These are phyloP conservation scores for Colletotrichum plurivorum DNA, from an alignment of 2,329 filamentous ascomycete species.

Conservation along the genomic window DNA sequence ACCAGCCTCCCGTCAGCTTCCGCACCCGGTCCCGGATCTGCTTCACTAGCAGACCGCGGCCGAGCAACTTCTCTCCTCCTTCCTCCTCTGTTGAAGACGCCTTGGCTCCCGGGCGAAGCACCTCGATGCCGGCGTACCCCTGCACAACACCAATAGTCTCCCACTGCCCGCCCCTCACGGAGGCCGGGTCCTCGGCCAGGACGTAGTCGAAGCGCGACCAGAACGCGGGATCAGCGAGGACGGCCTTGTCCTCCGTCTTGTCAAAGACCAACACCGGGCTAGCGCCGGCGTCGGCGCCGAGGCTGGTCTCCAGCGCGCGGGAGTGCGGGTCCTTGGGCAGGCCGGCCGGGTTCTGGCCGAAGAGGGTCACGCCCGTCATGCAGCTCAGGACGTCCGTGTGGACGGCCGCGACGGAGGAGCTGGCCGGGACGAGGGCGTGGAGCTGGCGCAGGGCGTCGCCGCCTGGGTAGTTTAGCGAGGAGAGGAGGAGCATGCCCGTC, in stretches of 20 bases:
- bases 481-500: constrained; percentile 79
- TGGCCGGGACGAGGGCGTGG: constrained; percentile 52
- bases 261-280: constrained; percentile 62
- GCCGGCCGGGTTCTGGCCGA: constrained; percentile 65
- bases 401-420: constrained; percentile 56
- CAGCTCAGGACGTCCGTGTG: constrained; percentile 76
- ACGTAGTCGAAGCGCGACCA: constrained; percentile 77
- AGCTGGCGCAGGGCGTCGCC: constrained; percentile 80
- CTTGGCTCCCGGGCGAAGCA: constrained; percentile 64
- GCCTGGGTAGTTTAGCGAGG: constrained; percentile 93
- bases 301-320: constrained; percentile 40
- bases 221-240: constrained; percentile 65
- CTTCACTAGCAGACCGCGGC: constrained; percentile 59
- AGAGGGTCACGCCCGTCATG: constrained; percentile 80
- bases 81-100: constrained; percentile 31
- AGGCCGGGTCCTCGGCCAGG: constrained; percentile 67
- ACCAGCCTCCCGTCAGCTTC: constrained; percentile 71
- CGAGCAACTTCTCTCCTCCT: constrained; percentile 53
- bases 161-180: constrained; percentile 66
- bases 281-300: constrained; percentile 38
- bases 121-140: constrained; percentile 71
- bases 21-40: constrained; percentile 58
- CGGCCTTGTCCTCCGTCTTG: constrained; percentile 70
- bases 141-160: constrained; percentile 69
- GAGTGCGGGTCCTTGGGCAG: constrained; percentile 51